Base-by-base conservation (phyloP, 108 stramenopile species). In the Fistulifera solaris region DNA sequence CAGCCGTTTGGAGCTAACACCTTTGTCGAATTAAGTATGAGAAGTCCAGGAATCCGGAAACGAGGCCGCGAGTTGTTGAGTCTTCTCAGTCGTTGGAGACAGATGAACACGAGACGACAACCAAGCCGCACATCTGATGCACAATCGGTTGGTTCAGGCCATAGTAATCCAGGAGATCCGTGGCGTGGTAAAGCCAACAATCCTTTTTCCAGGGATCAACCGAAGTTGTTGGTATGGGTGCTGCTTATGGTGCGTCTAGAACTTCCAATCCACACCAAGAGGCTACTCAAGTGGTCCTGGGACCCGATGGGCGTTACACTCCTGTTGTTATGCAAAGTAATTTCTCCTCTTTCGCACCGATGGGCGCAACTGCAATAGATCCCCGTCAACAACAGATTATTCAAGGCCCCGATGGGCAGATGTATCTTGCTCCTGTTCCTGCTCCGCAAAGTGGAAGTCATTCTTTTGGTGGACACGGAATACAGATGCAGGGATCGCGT, bases 1-100 rank as follows among this genome's bases (percentile, higher is more conserved):
- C 77, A 83, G 64, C 85, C 86, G n/a, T 94, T 81, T 79, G 92
- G 86, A 10, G 71, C 71, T 2, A 59, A 66, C 43, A 81, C 75
- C 26, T 68, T 54, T 25, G 78, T 89, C 21, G 77, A 80, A 56
- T 71, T 85, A 17, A 78, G 81, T 15, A 48, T 58, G 8, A 70
- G 88, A 41, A 70, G 65, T 49, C 71, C 80, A 11, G 54, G 59
- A n/a, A 80, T 87, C 48, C 65, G 88, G 16, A 85, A 83, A 59
- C 62, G 74, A 61, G 92, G 87, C 24, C 70, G 83, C 51, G 84
- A 89, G 27, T 64, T 94, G 27, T 49, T 94, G 13, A 63, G 75
- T 8, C 49, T 89, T 19, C 72, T 94, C 50, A 78, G 81, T 19
- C 63, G 72, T 16, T 94, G 92, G 92, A 61, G 92, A 11, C 81